Base-by-base conservation (phyloP, 2,329 filamentous ascomycete species). In the Nectriaceae sp. region DNA sequence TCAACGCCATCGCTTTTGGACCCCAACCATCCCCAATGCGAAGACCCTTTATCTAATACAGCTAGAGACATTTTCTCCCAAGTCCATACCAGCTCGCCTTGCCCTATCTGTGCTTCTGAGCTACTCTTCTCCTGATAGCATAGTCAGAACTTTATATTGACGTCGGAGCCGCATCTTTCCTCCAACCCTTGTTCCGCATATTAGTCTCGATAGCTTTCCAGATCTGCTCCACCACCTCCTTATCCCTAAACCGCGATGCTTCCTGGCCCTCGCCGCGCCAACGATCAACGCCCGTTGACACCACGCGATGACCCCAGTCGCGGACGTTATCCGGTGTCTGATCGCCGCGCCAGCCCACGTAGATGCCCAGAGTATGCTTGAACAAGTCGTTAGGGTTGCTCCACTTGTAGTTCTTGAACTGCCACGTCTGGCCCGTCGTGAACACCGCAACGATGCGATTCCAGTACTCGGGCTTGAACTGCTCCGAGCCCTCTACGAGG, bases 401-500 rank as follows among this genome's bases (percentile, higher is more conserved):
- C 90, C 94, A 99, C 71, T 96, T 96, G 80, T 99, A 99, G 59
- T 85, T 89, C 74, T 97, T 96, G 75, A 99, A 99, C 72, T 99
- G 94, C 94, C 94, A 99, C 10, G 88, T 85, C 74, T 99, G 94
- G 26, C 94, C 94, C 0, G 94, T 99, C 0, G 94, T 99, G 73
- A 99, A 97, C 48, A 99, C 92, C 11, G 89, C 94, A 2, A 97
- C 94, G 5, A 99, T 88, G 43, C 92, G 86, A 63, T 87, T 87
- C 94, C 94, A 99, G 76, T 97, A 97, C 66, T 97, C 92, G 0
- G 94, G 94, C 69, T 96, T 96, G 80, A 99, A 99, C 69, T 94
- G 88, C 65, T 95, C 87, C 0, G 92, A 89, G 16, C 87, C 88
- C 69, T 99, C 94, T 45, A 97, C 93, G 33, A 99, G 84, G 65